Base-by-base conservation (phyloP, 2,329 filamentous ascomycete genomes). In the Calonectria ilicicola region DNA sequence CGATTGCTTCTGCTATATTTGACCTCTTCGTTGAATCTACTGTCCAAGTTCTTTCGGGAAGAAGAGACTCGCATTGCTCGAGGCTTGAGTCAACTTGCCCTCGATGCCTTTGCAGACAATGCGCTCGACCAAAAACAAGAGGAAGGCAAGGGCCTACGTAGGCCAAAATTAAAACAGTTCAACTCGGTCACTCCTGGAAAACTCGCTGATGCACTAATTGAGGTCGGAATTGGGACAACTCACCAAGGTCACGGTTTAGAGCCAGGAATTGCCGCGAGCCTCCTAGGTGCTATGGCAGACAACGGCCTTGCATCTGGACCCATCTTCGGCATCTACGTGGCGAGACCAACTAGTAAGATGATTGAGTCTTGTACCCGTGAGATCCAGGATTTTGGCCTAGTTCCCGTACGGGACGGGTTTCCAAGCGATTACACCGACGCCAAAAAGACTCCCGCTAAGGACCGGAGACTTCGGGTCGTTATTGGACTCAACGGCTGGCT, bases 321-420 rank as follows among this genome's bases (percentile, higher is more conserved):
- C 44, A 86, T 98, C 46, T 98, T 98, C 80, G 97, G 97, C 10
- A 94, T 97, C n/a, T 98, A 97, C 81, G 94, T 94, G 51, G 92
- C 93, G 1, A 91, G 93, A 42, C 96, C 98, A 88, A 94, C 94
- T 0, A 91, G 92, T 65, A 93, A 95, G 82, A 95, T 96, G 88
- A 94, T 98, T 88, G 95, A 98, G 75, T 89, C 93, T n/a, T 98
- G 97, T 81, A 90, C 93, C 14, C 92, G 92, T 77, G 95, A 98
- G 75, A 93, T 98, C 19, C 92, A 95, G 78, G 96, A 98, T 80
- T 98, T 98, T 83, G 95, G 91, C 0, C 94, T 98, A 78, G 84
- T 98, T 14, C 94, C 95, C 0, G 87, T 98, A 19, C 90, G 91
- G 65, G 89, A 89, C 17, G 81, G 85, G 12, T 62, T 70, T 12